Base-by-base conservation (phyloP, 441 rosid species). In the Kokia cookei region DNA sequence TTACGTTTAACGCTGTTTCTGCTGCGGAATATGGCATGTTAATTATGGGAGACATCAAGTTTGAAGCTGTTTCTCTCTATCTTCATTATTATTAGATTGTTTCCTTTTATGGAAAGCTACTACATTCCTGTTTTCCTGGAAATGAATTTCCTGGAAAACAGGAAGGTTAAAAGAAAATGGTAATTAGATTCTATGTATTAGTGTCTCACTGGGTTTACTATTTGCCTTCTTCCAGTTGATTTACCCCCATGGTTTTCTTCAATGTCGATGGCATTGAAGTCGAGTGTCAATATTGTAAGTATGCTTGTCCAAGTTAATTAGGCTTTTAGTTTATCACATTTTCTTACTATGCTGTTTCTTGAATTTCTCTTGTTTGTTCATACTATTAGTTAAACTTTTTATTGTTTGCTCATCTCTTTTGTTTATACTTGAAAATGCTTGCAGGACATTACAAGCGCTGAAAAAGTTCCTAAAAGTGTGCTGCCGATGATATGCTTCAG, bases 231-330 rank as follows among this genome's bases (percentile, higher is more conserved):
- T 79, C 42, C 89, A 94, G 99, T 94, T 78, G 98, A 93, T 81
- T 87, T 94, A 82, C 98, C 98, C 45, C 93, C 85, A 67, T 93
- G 93, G 96, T 94, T 94, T 87, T 89, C 98, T 9, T 90, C 97
- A 12, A 35, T 94, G 79, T 90, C 90, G 70, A 73, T 94, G 24
- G 85, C 82, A 62, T 74, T 93, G 87, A 87, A 87, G 73, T 91
- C 97, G 24, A 90, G 91, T 83, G 98, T 91, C 27, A 88, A 87
- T 74, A 83, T 93, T 73, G 98, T 94, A 86, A 91, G 99, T 88
- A 63, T 72, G 50, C 57, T 72, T 57, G 70, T 69, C 69, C 61
- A 9, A 9, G 45, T 66, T 50, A 13, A 13, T 53, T 51, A 26
- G 22, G 11, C 51, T 68, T 78, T 24, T 29, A 37, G 19, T 12